Evolutionary conservation across 495 filamentous ascomycete species (phyloP).

Genomic region (Penicillium arizonense): DNA sequence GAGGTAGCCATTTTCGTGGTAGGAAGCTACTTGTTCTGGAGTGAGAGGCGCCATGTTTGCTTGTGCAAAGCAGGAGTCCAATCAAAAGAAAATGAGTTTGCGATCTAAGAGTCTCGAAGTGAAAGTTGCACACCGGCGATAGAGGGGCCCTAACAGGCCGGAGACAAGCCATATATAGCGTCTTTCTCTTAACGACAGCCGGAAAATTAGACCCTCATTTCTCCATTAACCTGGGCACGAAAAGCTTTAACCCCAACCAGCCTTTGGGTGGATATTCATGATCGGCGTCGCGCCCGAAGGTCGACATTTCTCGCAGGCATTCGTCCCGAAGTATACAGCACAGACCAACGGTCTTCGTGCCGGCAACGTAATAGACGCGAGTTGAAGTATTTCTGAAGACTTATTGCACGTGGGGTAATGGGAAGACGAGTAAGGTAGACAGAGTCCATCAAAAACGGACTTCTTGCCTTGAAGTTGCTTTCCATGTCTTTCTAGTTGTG

Average conservation of each 20-base stretch:
- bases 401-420: not conserved
- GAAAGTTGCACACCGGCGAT: too few relatives aligned
- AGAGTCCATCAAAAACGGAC: not conserved
- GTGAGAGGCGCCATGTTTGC: slow-evolving; percentile 18
- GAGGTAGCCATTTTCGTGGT: slow-evolving; percentile 38
- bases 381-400: not conserved
- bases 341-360: slow-evolving; percentile 20
- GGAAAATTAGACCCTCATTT: too few relatives aligned
- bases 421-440: not conserved
- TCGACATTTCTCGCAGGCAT: slow-evolving; percentile 3
- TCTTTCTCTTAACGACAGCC: too few relatives aligned
- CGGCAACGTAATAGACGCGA: not conserved
- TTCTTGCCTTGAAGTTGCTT: slow-evolving; percentile 3
- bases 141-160: too few relatives aligned
- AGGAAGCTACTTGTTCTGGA: slow-evolving; percentile 29
- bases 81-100: not conserved
- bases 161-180: too few relatives aligned
- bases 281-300: not conserved
- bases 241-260: too few relatives aligned
- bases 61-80: not conserved
- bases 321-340: slow-evolving; percentile 12
- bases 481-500: not conserved
- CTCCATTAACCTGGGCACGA: too few relatives aligned
- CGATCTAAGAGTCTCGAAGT: not conserved
- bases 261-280: not conserved